Conservation (phyloP, 306 rosid species). For the Fragaria iinumae region DNA sequence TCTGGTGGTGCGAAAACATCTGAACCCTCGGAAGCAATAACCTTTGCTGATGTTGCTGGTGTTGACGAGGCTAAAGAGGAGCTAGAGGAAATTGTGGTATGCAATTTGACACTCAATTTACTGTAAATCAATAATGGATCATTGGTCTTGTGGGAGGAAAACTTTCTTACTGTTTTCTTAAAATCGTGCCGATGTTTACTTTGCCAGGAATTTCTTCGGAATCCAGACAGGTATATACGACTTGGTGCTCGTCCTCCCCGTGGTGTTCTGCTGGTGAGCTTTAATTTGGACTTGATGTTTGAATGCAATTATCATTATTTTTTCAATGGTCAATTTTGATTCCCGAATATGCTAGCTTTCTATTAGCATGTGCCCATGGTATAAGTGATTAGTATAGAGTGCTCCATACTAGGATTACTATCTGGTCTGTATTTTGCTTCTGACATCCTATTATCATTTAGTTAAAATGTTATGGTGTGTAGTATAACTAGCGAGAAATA, state of each 20-base stretch:
- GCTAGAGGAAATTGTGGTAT: constrained; percentile 98
- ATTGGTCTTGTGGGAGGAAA: constrained; percentile 25
- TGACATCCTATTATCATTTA: neutral
- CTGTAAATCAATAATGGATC: neutral
- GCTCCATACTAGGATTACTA: neutral
- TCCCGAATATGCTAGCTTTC: neutral
- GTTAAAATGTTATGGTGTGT: neutral
- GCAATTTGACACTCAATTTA: constrained; percentile 26
- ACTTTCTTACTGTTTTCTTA: neutral
- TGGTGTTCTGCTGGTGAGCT: constrained; percentile 97
- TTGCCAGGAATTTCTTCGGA: constrained; percentile 94
- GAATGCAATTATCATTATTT: neutral
- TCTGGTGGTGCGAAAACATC: constrained; percentile 68
- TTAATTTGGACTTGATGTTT: constrained; percentile 19
- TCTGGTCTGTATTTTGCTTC: neutral
- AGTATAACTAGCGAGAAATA: constrained; percentile 19
- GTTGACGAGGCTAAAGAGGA: constrained; percentile 99
- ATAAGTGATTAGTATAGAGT: neutral
- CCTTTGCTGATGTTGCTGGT: constrained; percentile 97
- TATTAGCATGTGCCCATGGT: neutral
- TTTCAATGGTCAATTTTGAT: neutral
- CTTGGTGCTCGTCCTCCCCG: constrained; percentile 99
- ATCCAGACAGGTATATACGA: constrained; percentile 80
- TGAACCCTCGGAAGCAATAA: constrained; percentile 79
- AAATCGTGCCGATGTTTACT: constrained; percentile 34